Conservation (phyloP, 1,284 basidiomycete species). For the Phlebopus sp. region DNA sequence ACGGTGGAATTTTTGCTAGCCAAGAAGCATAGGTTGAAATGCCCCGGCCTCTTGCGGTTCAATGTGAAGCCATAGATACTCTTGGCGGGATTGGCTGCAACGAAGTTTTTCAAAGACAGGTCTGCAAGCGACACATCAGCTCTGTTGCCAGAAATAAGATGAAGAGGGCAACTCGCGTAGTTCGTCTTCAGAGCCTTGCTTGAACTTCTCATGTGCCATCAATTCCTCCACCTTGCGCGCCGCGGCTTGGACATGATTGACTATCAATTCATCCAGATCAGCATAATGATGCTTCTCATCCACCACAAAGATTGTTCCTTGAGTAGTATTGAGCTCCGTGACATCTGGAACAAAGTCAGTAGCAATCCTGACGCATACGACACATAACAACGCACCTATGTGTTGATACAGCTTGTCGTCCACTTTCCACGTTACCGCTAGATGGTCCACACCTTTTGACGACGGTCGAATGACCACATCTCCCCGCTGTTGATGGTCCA, state of each 20-base stretch:
- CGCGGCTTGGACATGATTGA: constrained; percentile 96
- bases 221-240: constrained; percentile 93
- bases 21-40: constrained; percentile 93
- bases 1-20: constrained; percentile 89
- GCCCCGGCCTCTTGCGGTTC: constrained; percentile 87
- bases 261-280: constrained; percentile 96
- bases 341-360: constrained; percentile 63
- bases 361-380: constrained; percentile 1
- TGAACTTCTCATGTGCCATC: constrained; percentile 96
- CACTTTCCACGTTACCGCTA: constrained; percentile 99
- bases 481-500: constrained; percentile 89
- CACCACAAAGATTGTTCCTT: constrained; percentile 75
- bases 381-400: constrained; percentile 60
- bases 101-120: constrained; percentile 84
- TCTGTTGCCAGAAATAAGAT: neutral
- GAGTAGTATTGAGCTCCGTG: constrained; percentile 79
- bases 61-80: constrained; percentile 96
- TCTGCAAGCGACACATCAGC: constrained; percentile 46
- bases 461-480: constrained; percentile 96
- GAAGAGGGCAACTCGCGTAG: constrained; percentile 64
- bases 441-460: constrained; percentile 90
- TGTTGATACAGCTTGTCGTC: constrained; percentile 97
- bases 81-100: constrained; percentile 90
- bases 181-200: constrained; percentile 83
- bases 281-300: constrained; percentile 84